Percentiles rank a stretch among this genome's conserved stretches.
These are phyloP conservation scores for Phragmites australis DNA, from an alignment of 176 grass and related monocot species.

Conservation along the genomic window DNA sequence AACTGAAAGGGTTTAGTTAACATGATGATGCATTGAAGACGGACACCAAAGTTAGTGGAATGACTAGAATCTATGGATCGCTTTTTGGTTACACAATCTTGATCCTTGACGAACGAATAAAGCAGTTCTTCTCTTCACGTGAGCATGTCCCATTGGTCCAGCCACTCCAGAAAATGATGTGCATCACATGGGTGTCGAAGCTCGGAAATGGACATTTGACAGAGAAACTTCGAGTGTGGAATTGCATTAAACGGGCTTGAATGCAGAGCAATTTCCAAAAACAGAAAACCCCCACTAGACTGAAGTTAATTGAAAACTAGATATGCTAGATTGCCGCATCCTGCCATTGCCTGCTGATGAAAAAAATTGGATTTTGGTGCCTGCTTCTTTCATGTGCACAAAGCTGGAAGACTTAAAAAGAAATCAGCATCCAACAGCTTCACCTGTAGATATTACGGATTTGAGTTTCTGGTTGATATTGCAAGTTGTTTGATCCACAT, in stretches of 20 bases:
- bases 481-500: slow-evolving; percentile 11
- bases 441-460: not conserved
- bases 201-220: slow-evolving; percentile 33
- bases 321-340: not conserved
- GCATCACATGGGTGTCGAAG: slow-evolving; percentile 40
- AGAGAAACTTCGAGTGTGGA: slow-evolving; percentile 7
- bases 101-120: slow-evolving; percentile 38
- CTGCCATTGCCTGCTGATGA: not conserved
- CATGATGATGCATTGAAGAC: slow-evolving; percentile 24
- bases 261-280: slow-evolving; percentile 4
- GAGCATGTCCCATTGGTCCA: slow-evolving; percentile 45
- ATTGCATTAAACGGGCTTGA: not conserved
- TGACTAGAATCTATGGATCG: slow-evolving; percentile 28
- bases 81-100: slow-evolving; percentile 6
- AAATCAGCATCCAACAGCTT: slow-evolving; percentile 7
- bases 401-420: not conserved
- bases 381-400: slow-evolving; percentile 1
- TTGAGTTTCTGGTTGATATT: not conserved
- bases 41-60: not conserved
- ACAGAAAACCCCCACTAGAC: slow-evolving; percentile 7
- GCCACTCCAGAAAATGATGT: slow-evolving; percentile 17
- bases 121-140: slow-evolving; percentile 47
- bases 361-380: not conserved
- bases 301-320: not conserved
- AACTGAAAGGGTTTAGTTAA: slow-evolving; percentile 2